Conservation (phyloP, 345 rosid genomes). For the Eucalyptus caleyi region DNA sequence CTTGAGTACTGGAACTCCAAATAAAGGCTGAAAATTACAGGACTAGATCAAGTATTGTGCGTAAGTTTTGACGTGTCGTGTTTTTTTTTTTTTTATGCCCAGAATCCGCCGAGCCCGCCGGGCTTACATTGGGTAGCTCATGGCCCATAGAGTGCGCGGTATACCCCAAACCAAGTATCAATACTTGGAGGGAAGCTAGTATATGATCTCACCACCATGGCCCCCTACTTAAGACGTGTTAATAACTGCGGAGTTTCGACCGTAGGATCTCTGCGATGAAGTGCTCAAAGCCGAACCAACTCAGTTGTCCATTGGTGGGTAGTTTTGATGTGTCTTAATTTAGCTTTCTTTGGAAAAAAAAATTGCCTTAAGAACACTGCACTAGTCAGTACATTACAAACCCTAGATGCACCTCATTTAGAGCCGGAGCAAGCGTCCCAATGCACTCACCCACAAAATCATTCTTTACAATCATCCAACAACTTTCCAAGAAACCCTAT, state of each 20-base stretch:
- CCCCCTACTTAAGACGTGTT: accelerated
- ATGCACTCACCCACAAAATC: background rate
- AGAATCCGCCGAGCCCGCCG: accelerated
- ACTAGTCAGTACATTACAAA: background rate
- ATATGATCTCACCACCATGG: accelerated
- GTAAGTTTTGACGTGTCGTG: background rate
- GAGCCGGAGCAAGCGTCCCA: background rate
- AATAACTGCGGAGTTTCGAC: accelerated
- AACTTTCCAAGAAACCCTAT: background rate
- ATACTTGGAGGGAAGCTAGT: too few species aligned
- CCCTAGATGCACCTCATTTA: background rate
- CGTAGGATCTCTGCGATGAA: accelerated
- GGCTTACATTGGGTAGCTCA: too few species aligned
- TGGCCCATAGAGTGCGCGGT: too few species aligned
- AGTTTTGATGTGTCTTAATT: background rate
- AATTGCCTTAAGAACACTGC: background rate
- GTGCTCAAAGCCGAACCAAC: too few species aligned
- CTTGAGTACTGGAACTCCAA: background rate
- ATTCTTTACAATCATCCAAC: background rate
- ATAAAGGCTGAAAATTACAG: background rate
- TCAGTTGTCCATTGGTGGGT: too few species aligned
- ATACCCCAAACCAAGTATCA: too few species aligned
- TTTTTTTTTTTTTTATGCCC: too few species aligned
- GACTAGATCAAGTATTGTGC: background rate
- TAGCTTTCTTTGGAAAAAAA: background rate